Conservation (phyloP, 257 asterid genomes). For the Asclepias syriaca region DNA sequence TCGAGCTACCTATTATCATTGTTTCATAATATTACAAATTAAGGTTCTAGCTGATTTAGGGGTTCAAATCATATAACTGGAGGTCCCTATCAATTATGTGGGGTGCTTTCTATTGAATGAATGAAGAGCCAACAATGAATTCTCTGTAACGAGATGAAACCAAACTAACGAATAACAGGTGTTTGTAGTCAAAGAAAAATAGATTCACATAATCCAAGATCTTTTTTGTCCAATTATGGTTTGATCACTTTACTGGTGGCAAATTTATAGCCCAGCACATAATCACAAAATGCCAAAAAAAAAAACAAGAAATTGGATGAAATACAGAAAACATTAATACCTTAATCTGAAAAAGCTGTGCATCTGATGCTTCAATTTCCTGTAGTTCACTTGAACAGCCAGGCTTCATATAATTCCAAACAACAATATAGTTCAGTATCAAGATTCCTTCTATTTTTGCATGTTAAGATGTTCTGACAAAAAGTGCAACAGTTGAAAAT, state of each 20-base stretch:
- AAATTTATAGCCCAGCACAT: background rate
- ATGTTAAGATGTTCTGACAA: background rate
- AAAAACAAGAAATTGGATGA: background rate
- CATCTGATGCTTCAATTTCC: conserved; percentile 49
- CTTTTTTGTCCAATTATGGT: background rate
- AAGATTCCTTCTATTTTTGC: background rate
- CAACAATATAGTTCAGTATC: background rate
- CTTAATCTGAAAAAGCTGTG: conserved; percentile 84
- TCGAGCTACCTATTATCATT: too few relatives aligned
- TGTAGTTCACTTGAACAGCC: conserved; percentile 92
- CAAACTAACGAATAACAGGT: background rate
- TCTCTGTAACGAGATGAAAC: too few relatives aligned
- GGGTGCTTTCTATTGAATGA: too few relatives aligned
- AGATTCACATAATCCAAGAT: background rate
- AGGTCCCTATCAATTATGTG: too few relatives aligned
- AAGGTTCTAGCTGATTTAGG: too few relatives aligned
- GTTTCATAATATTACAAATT: too few relatives aligned
- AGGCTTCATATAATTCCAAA: conserved; percentile 49
- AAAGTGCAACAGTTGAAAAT: background rate
- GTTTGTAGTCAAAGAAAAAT: background rate
- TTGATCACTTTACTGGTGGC: background rate
- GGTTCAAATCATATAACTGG: too few relatives aligned
- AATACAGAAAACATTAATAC: conserved; percentile 30
- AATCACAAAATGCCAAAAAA: background rate
- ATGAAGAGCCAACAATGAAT: too few relatives aligned